Percentiles rank a stretch among this genome's conserved stretches.
Evolutionary conservation across 2,329 filamentous ascomycete species (phyloP).

Genomic region (Helotiales sp.): DNA sequence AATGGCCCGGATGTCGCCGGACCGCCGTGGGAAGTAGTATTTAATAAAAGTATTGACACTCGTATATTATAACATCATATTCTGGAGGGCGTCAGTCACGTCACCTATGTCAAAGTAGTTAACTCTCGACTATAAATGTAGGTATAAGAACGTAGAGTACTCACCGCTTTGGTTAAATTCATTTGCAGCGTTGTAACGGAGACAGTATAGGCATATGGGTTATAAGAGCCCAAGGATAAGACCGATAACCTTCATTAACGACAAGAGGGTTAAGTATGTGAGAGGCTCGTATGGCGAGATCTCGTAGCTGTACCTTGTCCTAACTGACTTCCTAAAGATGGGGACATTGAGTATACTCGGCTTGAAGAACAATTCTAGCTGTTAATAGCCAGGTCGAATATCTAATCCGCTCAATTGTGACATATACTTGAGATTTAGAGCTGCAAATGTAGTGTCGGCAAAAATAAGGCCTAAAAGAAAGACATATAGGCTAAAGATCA

Average conservation of each 20-base stretch:
- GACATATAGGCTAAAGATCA: not conserved
- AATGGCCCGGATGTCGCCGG: slow-evolving; percentile 25
- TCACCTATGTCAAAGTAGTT: not conserved
- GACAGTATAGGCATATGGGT: slow-evolving; percentile 1
- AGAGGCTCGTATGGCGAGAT: not conserved
- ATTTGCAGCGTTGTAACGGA: not conserved
- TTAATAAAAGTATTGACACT: too few species aligned
- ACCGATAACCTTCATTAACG: too few species aligned
- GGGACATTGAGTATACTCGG: not conserved
- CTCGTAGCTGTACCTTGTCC: not conserved
- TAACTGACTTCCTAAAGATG: slow-evolving; percentile 1
- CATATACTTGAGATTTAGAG: slow-evolving; percentile 8
- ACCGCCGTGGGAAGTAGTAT: slow-evolving; percentile 27
- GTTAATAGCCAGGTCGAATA: not conserved
- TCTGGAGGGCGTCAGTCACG: slow-evolving; percentile 1
- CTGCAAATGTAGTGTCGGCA: not conserved
- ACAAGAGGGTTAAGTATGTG: not conserved
- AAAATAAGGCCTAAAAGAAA: not conserved
- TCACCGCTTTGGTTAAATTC: not conserved
- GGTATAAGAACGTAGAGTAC: not conserved
- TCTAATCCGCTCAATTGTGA: not conserved
- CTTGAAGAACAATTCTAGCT: not conserved
- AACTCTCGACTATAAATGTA: not conserved
- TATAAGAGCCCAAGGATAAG: slow-evolving; percentile 1
- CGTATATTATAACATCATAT: slow-evolving; percentile 29